Evolutionary conservation across 352 stramenopile genomes (phyloP).

Genomic region (Hyaloperonospora brassicae): DNA sequence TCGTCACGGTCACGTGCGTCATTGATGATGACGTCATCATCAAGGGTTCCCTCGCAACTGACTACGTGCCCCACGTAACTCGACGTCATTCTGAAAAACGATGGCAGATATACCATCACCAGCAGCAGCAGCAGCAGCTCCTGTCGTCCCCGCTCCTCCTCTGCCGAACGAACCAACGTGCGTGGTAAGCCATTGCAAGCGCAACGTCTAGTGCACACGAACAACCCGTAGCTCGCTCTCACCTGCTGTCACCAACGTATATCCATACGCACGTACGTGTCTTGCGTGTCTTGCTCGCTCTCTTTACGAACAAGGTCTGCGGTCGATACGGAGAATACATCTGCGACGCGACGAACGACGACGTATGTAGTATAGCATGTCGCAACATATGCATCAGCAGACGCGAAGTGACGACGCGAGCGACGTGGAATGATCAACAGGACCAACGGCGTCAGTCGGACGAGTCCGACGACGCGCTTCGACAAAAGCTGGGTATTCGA

Average conservation of each 20-base stretch:
- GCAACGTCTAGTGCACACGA: background rate
- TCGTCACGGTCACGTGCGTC: too few species aligned
- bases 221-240: too few species aligned
- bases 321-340: conserved; percentile 70
- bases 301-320: conserved; percentile 36
- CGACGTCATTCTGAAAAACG: background rate
- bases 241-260: too few species aligned
- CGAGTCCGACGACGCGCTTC: conserved; percentile 12
- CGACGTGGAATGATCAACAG: background rate
- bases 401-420: background rate
- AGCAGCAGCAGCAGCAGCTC: background rate
- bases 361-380: conserved; percentile 80
- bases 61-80: background rate
- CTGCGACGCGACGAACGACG: conserved; percentile 71
- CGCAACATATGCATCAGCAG: conserved; percentile 36
- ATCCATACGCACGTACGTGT: too few species aligned
- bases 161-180: conserved; percentile 33
- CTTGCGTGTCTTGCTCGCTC: too few species aligned
- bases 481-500: conserved; percentile 32
- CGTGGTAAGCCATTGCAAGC: conserved; percentile 21
- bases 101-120: conserved; percentile 8
- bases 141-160: conserved; percentile 23
- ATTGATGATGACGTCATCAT: too few species aligned
- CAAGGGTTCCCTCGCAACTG: too few species aligned
- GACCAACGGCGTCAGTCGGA: too few species aligned